Evolutionary conservation across 169 alveolate species (phyloP), one percentile per base, ranked within the genome.

Genomic region (Plasmodium vivax): DNA sequence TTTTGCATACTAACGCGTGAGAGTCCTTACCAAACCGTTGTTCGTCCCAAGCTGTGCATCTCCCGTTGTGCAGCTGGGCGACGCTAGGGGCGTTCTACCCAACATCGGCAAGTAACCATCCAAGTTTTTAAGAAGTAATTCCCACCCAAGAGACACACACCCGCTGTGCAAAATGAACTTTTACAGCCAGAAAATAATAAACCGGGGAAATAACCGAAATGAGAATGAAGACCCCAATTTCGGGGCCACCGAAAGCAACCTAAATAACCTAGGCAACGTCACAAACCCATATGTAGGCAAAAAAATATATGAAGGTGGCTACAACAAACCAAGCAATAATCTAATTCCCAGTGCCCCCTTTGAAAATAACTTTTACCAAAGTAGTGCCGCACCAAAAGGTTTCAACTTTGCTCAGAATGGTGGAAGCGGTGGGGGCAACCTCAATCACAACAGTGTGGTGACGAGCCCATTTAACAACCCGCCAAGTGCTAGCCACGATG

Each of bases 81-180:
- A 8, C 54, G 12, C 9, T 0, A 43, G n/a, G 36, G 16, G 51
- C 58, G 36, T 7, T 32, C 38, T 34, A 27, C 9, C 7, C 47
- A 79, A 79, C 51, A 34, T 34, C 30, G 23, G 34, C 16, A 79
- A 38, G 14, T 32, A 79, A 79, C 23, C 43, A 27, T 41, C 43
- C 30, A 23, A 23, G 27, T 79, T 30, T 38, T 14, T 79, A 79
- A 34, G 38, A 34, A 79, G 54, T 10, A 23, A 77, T 5, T 38
- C 6, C 45, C 45, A 38, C 72, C 27, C 27, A 23, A 23, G 27
- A 23, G 0, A 23, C 27, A 23, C 19, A 14, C 19, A 14, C 75
- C 75, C 10, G 10, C 75, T 62, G 2, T n/a, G 75, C 75, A 85
- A 72, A 85, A 87, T 87, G 94, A 88, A 68, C 51, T 88, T 79